Percentiles rank a stretch among this genome's conserved stretches.
phyloP scores from a whole-genome alignment of 2,329 filamentous ascomycete species.

The Hyphodiscus sp. region DNA sequence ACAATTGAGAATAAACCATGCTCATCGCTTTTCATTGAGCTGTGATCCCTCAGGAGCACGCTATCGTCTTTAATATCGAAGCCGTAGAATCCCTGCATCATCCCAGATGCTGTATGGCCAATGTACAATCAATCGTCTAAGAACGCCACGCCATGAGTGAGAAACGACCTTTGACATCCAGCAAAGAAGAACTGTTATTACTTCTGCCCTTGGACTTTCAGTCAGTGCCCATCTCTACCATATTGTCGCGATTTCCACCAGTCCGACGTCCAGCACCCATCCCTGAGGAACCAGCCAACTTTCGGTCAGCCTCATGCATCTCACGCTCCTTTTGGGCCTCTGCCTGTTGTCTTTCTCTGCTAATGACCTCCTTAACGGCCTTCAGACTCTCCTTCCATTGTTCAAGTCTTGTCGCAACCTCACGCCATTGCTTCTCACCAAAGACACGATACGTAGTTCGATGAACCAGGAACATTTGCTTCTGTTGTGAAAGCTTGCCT shows the following conservation, averaged over 20 bases:
- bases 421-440: constrained; percentile 95
- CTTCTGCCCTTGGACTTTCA: constrained; percentile 12
- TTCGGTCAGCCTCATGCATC: constrained; percentile 63
- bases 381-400: constrained; percentile 82
- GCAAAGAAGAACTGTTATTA: background rate
- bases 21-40: background rate
- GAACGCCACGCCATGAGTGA: constrained; percentile 20
- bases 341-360: constrained; percentile 74
- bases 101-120: constrained; percentile 29
- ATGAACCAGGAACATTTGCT: constrained; percentile 90
- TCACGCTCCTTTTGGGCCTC: constrained; percentile 73
- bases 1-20: background rate
- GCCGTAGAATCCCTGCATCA: constrained; percentile 21
- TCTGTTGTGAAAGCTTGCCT: constrained; percentile 90
- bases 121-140: constrained; percentile 23
- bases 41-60: background rate
- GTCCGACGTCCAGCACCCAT: constrained; percentile 38
- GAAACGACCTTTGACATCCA: constrained; percentile 12
- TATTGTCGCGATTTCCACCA: constrained; percentile 24
- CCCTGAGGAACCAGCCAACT: constrained; percentile 34
- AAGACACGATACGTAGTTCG: constrained; percentile 95
- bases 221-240: constrained; percentile 32
- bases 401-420: constrained; percentile 84
- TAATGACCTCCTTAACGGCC: constrained; percentile 71
- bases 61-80: constrained; percentile 9